A percentile compares a stretch with the other conserved stretches of the same genome.
These are phyloP conservation scores for Glycine soja DNA, from an alignment of 306 rosid species.

Conservation along the genomic window DNA sequence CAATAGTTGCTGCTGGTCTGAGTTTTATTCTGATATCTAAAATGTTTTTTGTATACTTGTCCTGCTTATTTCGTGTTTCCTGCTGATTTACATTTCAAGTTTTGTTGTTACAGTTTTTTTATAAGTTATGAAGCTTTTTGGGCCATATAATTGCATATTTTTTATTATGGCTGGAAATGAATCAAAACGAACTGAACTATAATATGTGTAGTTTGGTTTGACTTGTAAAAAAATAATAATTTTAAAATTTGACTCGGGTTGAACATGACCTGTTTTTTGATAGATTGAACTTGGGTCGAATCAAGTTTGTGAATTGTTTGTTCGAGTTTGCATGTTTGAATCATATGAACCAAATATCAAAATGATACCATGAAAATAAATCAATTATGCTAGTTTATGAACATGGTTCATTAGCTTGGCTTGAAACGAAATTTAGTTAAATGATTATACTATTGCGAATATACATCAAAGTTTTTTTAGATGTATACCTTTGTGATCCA, in stretches of 20 bases:
- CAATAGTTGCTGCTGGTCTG: constrained; percentile 22
- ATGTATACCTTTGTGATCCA: too few species aligned
- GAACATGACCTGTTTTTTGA: background rate
- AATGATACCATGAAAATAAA: too few species aligned
- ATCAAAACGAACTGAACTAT: background rate
- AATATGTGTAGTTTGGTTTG: background rate
- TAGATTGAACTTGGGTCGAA: background rate
- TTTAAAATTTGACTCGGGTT: background rate
- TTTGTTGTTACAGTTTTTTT: constrained; percentile 17
- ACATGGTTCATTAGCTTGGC: too few species aligned
- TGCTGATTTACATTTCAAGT: constrained; percentile 29
- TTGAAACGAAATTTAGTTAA: too few species aligned
- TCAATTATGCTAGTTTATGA: too few species aligned
- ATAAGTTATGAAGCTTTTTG: constrained; percentile 6
- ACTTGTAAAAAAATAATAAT: background rate
- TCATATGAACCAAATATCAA: too few species aligned
- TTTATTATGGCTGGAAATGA: background rate
- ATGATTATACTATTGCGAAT: too few species aligned
- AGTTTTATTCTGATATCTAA: constrained; percentile 10
- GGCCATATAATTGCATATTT: background rate
- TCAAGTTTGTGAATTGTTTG: background rate
- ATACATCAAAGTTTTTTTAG: too few species aligned
- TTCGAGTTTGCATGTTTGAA: background rate
- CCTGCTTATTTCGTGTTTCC: background rate
- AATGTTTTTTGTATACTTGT: constrained; percentile 14